Evolutionary conservation across 768 basidiomycete species (phyloP).

Genomic region (Tylopilus sp.): DNA sequence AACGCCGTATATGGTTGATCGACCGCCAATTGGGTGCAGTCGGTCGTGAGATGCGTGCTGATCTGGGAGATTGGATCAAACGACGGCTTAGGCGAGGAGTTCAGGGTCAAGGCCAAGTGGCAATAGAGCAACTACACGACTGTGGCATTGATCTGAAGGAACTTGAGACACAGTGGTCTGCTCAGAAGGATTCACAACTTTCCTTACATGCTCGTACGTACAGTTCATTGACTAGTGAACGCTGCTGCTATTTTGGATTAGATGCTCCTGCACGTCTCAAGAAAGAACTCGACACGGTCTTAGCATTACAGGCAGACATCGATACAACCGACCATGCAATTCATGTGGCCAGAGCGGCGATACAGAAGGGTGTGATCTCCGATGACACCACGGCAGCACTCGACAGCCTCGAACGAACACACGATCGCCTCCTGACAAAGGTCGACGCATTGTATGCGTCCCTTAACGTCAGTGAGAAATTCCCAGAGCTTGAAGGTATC

Average conservation of each 20-base stretch:
- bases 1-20: not conserved
- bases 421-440: not conserved
- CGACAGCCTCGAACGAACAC: not conserved
- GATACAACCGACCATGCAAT: not conserved
- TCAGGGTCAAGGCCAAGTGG: not conserved
- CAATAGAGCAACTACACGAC: not conserved
- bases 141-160: not conserved
- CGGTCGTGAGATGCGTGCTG: not conserved
- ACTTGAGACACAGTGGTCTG: not conserved
- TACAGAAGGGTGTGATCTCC: not conserved
- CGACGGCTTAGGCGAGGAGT: not conserved
- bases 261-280: not conserved
- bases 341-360: not conserved
- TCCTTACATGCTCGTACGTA: not conserved
- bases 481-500: not conserved
- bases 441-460: not conserved
- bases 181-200: not conserved
- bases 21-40: not conserved
- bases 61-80: not conserved
- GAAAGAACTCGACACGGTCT: not conserved
- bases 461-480: not conserved
- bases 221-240: not conserved
- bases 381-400: not conserved
- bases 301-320: not conserved
- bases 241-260: not conserved